Conservation (phyloP, 176 grass and related monocot genomes). For the Panicum miliaceum region DNA sequence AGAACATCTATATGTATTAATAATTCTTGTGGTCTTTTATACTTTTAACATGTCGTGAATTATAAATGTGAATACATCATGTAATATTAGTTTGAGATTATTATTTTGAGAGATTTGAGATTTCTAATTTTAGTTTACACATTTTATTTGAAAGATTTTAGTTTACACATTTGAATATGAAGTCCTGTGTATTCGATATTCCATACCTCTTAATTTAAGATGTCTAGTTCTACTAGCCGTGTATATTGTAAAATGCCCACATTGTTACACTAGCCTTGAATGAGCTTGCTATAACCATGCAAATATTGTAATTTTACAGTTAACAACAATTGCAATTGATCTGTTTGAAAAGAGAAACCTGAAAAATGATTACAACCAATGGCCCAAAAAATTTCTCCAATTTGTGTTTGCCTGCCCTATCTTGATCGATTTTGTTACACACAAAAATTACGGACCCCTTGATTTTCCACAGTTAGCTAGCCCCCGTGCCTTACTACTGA, state of each 20-base stretch:
- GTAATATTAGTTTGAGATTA: no score
- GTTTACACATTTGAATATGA: background rate
- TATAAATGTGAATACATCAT: no score
- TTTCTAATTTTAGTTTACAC: no score
- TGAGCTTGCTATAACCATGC: background rate
- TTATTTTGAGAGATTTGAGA: no score
- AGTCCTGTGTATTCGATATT: background rate
- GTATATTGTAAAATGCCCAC: background rate
- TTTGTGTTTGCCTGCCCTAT: conserved; percentile 27
- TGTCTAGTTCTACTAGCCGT: background rate
- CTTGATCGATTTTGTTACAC: conserved; percentile 37
- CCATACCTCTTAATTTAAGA: background rate
- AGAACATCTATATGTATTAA: no score
- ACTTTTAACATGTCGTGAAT: no score
- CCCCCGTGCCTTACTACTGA: conserved; percentile 26
- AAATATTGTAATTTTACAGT: conserved; percentile 31
- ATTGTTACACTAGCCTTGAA: background rate
- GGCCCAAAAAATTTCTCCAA: conserved; percentile 3
- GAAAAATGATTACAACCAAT: conserved; percentile 38
- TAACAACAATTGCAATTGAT: conserved; percentile 42
- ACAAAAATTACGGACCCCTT: conserved; percentile 26
- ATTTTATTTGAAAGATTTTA: no score
- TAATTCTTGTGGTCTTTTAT: no score
- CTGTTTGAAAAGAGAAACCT: background rate
- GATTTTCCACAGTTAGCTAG: conserved; percentile 42